phyloP scores from a whole-genome alignment of 495 filamentous ascomycete species.

The Penicillium mononematosum region DNA sequence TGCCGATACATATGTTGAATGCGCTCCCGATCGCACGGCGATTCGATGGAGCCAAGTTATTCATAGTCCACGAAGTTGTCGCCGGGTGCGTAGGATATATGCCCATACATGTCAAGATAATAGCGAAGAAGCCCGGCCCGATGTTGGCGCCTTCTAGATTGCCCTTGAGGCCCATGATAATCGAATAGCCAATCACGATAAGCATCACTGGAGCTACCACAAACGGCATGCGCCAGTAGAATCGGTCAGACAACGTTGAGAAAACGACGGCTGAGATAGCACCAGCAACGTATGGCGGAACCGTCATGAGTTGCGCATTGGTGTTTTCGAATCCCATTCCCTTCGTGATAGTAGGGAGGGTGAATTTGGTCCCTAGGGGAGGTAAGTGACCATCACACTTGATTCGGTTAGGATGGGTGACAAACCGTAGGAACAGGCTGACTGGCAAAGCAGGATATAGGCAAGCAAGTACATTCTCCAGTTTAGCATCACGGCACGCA shows the following conservation, averaged over 20 bases:
- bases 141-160: constrained; percentile 28
- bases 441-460: constrained; percentile 30
- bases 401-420: neutral
- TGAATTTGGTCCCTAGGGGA: constrained; percentile 29
- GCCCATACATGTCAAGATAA: constrained; percentile 38
- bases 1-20: constrained; percentile 38
- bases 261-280: constrained; percentile 35
- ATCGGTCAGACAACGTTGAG: constrained; percentile 34
- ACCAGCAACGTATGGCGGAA: constrained; percentile 34
- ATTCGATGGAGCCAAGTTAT: constrained; percentile 37
- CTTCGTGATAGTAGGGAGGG: constrained; percentile 32
- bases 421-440: constrained; percentile 29
- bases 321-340: constrained; percentile 32
- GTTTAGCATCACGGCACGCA: constrained; percentile 23
- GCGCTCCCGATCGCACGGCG: constrained; percentile 39
- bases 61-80: constrained; percentile 37
- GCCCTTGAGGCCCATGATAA: constrained; percentile 29
- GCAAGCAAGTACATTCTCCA: constrained; percentile 33
- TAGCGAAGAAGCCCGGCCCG: constrained; percentile 34
- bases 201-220: constrained; percentile 29
- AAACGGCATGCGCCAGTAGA: constrained; percentile 43
- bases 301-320: constrained; percentile 34
- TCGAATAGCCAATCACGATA: constrained; percentile 31
- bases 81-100: constrained; percentile 41
- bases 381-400: neutral